Base-by-base conservation (phyloP, 2,329 filamentous ascomycete genomes). In the Sclerotinia nivalis region DNA sequence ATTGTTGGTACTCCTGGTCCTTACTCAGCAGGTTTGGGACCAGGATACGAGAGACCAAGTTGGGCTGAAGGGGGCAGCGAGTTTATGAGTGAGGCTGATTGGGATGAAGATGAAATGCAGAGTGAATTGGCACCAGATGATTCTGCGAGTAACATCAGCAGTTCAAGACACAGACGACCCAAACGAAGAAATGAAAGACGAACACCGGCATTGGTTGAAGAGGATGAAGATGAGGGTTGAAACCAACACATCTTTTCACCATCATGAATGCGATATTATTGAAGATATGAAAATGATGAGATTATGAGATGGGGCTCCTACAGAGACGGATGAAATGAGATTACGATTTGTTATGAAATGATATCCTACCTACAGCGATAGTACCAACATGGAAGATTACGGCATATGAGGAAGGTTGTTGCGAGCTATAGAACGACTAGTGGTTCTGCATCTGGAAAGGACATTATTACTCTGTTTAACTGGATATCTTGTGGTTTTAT, bases 81-180 rank as follows among this genome's bases (percentile, higher is more conserved):
- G 69, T 87, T 86, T 82, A 83, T 82, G 25, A 77, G 75, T 65
- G 77, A 78, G 68, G 77, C 75, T 69, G 78, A 78, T 47, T 78
- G 77, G 75, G 78, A 78, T 56, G 74, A 71, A 45, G 83, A 84
- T 61, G 87, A 89, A 68, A 84, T 87, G 70, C 80, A 80, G 66
- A 86, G 83, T 73, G 86, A 89, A 72, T 83, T 95, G 62, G 89
- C 89, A 74, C 92, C 92, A 0, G 92, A 95, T 76, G 92, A 95
- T 79, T 91, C 87, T 68, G 92, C 92, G 34, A 93, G 91, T 80
- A 93, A 94, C 77, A 92, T 95, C 71, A 90, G 88, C 77, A 91
- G 89, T 77, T 90, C 89, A 67, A 80, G 90, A 74, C 84, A 90
- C 76, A 84, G 89, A 74, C 83, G 88, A 76, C 89, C 87, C 55